phyloP scores from a whole-genome alignment of 208 protist species.

The Wallacemonas sp. region DNA sequence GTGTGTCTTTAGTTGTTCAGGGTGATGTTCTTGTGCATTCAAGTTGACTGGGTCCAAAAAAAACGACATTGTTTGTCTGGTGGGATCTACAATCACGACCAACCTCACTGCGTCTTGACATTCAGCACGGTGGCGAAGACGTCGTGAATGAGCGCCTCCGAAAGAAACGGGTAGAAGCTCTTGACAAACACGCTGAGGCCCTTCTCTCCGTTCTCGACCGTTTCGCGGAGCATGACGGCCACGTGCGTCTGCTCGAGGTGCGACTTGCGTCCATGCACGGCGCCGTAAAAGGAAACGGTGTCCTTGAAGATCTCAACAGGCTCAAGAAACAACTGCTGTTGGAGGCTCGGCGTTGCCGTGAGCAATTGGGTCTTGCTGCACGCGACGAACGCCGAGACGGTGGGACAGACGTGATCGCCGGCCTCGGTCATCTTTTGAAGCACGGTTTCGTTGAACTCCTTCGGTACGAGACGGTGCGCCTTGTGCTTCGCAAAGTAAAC shows the following conservation, averaged over 20 bases:
- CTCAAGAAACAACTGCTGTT: constrained; percentile 40
- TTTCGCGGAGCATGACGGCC: constrained; percentile 63
- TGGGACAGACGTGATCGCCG: constrained; percentile 18
- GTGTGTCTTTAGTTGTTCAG: too few species aligned
- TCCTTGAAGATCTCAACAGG: constrained; percentile 78
- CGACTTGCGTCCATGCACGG: constrained; percentile 62
- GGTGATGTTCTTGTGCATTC: too few species aligned
- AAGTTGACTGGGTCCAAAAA: too few species aligned
- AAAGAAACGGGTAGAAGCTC: constrained; percentile 42
- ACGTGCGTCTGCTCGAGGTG: constrained; percentile 44
- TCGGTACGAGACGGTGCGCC: constrained; percentile 20
- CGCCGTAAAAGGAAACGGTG: constrained; percentile 54
- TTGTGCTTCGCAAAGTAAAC: constrained; percentile 61
- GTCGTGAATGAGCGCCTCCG: constrained; percentile 62
- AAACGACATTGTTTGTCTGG: too few species aligned
- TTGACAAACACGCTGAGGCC: constrained; percentile 54
- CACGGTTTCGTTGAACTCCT: constrained; percentile 44
- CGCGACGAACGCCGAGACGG: constrained; percentile 49
- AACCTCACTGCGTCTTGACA: not conserved
- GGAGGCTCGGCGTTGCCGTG: constrained; percentile 29
- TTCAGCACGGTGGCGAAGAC: constrained; percentile 35
- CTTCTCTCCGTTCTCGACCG: constrained; percentile 29
- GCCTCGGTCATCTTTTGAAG: constrained; percentile 19
- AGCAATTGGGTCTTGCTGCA: constrained; percentile 41
- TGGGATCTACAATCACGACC: not conserved